Base-by-base conservation (phyloP, 768 basidiomycete species). In the Rhodotorula diobovata region DNA sequence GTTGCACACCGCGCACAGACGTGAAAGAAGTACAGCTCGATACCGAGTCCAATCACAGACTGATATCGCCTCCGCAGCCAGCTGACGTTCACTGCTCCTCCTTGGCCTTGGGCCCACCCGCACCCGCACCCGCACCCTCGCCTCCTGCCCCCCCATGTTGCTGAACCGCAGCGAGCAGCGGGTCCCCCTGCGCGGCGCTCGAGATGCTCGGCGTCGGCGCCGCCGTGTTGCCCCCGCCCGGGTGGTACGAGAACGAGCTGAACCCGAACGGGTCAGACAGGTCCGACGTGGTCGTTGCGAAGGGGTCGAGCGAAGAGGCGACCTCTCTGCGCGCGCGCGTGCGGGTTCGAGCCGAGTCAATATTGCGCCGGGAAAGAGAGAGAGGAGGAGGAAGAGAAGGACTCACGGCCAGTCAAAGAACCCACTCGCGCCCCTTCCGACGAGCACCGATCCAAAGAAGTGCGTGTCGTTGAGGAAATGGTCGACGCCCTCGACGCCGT, bases 381-480 rank as follows among this genome's bases (percentile, higher is more conserved):
- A 56, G 34, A 56, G 32, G 20, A 7, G n/a, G 32, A 56, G 18
- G 23, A 32, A 55, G 32, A 14, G 21, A 23, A 9, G 15, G 28
- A 57, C 43, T 32, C 25, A 23, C 56, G 45, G 50, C 70, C 70
- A 71, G 11, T 53, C 45, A 18, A 71, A 71, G 70, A 67, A 71
- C 10, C 70, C 70, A 18, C 56, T 57, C 32, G 70, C 70, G 15
- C 70, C 70, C 23, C 57, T 37, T 1, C 61, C 54, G 50, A 71
- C 62, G 28, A 71, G 45, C 25, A 71, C 43, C 25, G 41, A 61
- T 28, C 58, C 46, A 51, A 67, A 71, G n/a, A 71, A 71, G 61
- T 67, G 56, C 43, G 65, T 60, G 50, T 71, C 70, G 50, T 39
- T 39, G 16, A 71, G 30, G 57, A 71, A 71, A 50, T 67, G 45